Percentiles rank a stretch among this genome's conserved stretches.
These are phyloP conservation scores for Aspergillus hancockii DNA, from an alignment of 495 filamentous ascomycete genomes.

Conservation along the genomic window DNA sequence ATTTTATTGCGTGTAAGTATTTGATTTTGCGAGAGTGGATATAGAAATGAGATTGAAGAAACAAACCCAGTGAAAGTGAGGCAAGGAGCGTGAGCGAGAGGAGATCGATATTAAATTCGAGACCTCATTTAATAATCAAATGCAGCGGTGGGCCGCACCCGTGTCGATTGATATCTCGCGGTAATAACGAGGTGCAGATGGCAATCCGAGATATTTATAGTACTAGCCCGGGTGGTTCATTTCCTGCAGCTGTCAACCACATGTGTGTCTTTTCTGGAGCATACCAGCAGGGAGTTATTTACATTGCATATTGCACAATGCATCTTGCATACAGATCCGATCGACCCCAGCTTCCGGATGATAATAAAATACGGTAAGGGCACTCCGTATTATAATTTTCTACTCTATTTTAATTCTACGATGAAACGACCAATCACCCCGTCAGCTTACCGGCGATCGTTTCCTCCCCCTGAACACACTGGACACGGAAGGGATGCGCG, in stretches of 20 bases:
- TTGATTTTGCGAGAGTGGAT: neutral
- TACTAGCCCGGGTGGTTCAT: neutral
- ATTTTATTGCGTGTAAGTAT: conserved; percentile 13
- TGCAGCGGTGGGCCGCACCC: neutral
- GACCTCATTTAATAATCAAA: neutral
- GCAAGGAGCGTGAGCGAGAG: neutral
- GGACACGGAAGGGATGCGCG: conserved; percentile 28
- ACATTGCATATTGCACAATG: neutral
- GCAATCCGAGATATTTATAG: neutral
- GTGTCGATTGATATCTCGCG: neutral
- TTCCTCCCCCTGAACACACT: conserved; percentile 19
- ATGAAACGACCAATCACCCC: neutral
- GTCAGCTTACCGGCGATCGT: neutral
- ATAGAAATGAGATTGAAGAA: neutral
- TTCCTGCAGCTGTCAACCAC: neutral
- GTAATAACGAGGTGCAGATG: neutral
- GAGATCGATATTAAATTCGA: neutral
- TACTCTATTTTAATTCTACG: neutral
- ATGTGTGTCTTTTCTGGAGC: neutral
- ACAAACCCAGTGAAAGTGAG: neutral
- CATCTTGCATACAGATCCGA: neutral
- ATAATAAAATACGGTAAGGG: neutral
- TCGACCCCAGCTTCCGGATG: neutral
- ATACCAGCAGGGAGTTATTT: neutral
- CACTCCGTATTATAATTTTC: neutral